Conservation (phyloP, 495 filamentous ascomycete species). For the Penicillium herquei region DNA sequence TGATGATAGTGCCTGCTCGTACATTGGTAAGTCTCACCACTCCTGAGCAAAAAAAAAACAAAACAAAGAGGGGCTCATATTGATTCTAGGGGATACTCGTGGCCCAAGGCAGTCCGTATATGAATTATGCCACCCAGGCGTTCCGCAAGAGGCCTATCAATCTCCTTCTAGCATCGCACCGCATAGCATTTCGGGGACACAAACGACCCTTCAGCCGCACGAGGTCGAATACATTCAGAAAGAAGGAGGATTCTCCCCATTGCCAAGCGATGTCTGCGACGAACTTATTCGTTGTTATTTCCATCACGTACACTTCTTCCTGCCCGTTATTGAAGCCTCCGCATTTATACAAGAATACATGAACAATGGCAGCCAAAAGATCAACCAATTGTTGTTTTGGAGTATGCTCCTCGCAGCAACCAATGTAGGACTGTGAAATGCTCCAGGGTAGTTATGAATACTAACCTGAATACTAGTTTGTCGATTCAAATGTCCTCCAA, state of each 20-base stretch:
- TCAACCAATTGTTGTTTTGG: constrained; percentile 2
- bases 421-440: neutral
- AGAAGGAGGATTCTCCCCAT: neutral
- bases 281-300: constrained; percentile 2
- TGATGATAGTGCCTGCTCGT: constrained; percentile 3
- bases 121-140: constrained; percentile 4
- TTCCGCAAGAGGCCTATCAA: constrained; percentile 3
- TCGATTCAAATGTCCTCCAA: neutral
- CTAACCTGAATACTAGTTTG: neutral
- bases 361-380: neutral
- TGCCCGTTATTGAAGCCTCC: constrained; percentile 1
- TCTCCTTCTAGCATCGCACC: neutral
- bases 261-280: constrained; percentile 1
- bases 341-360: constrained; percentile 1
- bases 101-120: constrained; percentile 7
- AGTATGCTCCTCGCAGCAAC: constrained; percentile 5
- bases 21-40: neutral
- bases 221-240: constrained; percentile 1
- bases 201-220: neutral
- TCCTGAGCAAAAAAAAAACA: neutral
- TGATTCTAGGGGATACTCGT: neutral
- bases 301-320: constrained; percentile 5
- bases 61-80: neutral
- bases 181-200: neutral
- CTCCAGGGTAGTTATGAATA: neutral